Base-by-base conservation (phyloP, 768 basidiomycete species). In the Russula emetica region DNA sequence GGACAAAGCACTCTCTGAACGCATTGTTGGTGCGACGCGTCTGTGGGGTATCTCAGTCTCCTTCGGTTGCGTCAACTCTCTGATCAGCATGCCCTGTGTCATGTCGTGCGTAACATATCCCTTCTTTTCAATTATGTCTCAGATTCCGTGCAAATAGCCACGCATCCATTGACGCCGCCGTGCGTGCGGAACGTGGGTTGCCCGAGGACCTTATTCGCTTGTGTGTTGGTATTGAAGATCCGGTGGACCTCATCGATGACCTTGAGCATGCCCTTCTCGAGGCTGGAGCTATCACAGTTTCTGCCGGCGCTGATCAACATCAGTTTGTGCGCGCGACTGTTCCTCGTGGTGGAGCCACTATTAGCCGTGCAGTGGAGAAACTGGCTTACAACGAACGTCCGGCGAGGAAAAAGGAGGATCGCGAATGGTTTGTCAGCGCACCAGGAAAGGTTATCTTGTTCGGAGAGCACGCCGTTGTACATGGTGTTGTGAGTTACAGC, bases 121-220 rank as follows among this genome's bases (percentile, higher is more conserved):
- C 47, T 64, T 58, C 32, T 14, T 55, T 67, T 60, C 40, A 36
- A 58, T 30, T 30, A 58, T 38, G 32, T 38, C 63, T 47, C 40
- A 56, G 47, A 32, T 51, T 57, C 24, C 53, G 57, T 51, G 28
- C 38, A 18, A 55, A 16, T 68, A 96, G 96, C 20, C 97, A 99
- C 74, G 94, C 97, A 26, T 98, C 97, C 44, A 99, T 99, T 68
- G 95, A 98, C 71, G 86, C 97, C 26, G 90, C 92, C 9, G 86
- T 86, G n/a, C 88, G 97, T 36, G 93, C 92, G n/a, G 94, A 87
- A 45, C 91, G 97, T 61, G 96, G 96, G 49, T 82, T 99, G 20
- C 97, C 97, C n/a, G 97, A 99, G 75, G 92, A 99, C 75, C 84
- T 99, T 56, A 98, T 99, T 69, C 90, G 97, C 52, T 82, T 99